These are phyloP conservation scores for Psilocybe azurescens DNA, from an alignment of 768 basidiomycete species.

Conservation along the genomic window DNA sequence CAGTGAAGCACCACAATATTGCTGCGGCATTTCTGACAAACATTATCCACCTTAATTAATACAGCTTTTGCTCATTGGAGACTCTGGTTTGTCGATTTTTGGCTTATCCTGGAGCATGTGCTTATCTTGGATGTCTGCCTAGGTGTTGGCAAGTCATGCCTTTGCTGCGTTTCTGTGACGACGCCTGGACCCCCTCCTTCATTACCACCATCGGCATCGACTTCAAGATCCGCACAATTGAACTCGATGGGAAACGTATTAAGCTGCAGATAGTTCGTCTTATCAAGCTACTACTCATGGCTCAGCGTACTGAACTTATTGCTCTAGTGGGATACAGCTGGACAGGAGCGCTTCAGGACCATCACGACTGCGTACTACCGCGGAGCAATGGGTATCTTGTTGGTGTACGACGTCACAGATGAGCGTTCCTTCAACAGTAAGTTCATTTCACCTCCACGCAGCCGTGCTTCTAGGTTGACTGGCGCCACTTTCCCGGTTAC, in stretches of 20 bases:
- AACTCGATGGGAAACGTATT: slow-evolving; percentile 96
- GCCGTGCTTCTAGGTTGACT: neutral
- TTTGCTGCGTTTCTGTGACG: slow-evolving; percentile 97
- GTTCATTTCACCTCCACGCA: slow-evolving; percentile 34
- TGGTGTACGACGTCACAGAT: slow-evolving; percentile 98
- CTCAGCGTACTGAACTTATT: slow-evolving; percentile 5
- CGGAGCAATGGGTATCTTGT: slow-evolving; percentile 97
- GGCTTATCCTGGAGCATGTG: slow-evolving; percentile 8
- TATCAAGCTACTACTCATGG: neutral
- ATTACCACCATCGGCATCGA: slow-evolving; percentile 99
- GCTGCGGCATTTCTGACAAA: slow-evolving; percentile 13
- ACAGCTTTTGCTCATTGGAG: slow-evolving; percentile 93
- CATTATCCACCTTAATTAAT: slow-evolving; percentile 16
- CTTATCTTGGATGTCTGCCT: slow-evolving; percentile 9
- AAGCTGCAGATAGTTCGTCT: slow-evolving; percentile 95
- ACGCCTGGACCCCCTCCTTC: slow-evolving; percentile 99
- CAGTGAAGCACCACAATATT: slow-evolving; percentile 1
- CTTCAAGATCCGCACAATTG: slow-evolving; percentile 99
- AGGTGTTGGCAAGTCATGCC: slow-evolving; percentile 97
- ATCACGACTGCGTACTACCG: slow-evolving; percentile 99
- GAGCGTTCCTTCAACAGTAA: slow-evolving; percentile 94
- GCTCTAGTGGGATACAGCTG: slow-evolving; percentile 95
- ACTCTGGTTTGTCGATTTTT: slow-evolving; percentile 70
- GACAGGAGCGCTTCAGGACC: slow-evolving; percentile 97
- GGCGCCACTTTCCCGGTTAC: slow-evolving; percentile 1